Conservation (phyloP, 106 monocot genomes). For the Chionographis japonica region DNA sequence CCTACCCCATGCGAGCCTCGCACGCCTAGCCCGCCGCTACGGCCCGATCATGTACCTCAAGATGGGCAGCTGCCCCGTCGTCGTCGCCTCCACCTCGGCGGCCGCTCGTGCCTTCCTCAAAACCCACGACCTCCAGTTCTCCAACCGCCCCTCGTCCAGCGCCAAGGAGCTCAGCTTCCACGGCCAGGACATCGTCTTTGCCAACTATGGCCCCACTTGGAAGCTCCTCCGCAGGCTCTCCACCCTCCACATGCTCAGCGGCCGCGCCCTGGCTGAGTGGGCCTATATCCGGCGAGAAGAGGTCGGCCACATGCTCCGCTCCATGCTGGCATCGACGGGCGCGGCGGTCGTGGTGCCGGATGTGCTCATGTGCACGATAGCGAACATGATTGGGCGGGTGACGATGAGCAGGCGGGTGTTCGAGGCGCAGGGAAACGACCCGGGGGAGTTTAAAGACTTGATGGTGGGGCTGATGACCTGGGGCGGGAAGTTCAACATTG, state of each 20-base stretch:
- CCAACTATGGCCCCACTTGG: conserved; percentile 26
- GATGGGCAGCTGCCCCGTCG: conserved; percentile 32
- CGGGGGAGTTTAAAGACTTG: conserved; percentile 34
- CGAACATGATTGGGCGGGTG: conserved; percentile 35
- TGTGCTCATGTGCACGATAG: conserved; percentile 23
- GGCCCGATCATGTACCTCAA: conserved; percentile 50
- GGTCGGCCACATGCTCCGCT: conserved; percentile 6
- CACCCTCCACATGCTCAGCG: conserved; percentile 34
- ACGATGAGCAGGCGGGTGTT: conserved; percentile 36
- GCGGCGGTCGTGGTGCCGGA: conserved; percentile 27
- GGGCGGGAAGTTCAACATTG: conserved; percentile 23
- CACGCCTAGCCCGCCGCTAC: conserved; percentile 21
- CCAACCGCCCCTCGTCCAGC: conserved; percentile 31
- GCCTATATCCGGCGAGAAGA: conserved; percentile 22
- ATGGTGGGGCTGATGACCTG: conserved; percentile 32
- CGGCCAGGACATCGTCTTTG: conserved; percentile 34
- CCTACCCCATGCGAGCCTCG: conserved; percentile 15
- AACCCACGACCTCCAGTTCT: conserved; percentile 29
- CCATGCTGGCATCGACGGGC: not conserved
- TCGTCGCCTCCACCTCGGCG: conserved; percentile 36
- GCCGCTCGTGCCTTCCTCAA: conserved; percentile 34
- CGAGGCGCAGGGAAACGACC: conserved; percentile 21
- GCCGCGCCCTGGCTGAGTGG: conserved; percentile 28
- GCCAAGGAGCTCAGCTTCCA: conserved; percentile 29
- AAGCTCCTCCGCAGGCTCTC: conserved; percentile 36